Conservation (phyloP, 2,329 filamentous ascomycete genomes). For the Dendryphion nanum region DNA sequence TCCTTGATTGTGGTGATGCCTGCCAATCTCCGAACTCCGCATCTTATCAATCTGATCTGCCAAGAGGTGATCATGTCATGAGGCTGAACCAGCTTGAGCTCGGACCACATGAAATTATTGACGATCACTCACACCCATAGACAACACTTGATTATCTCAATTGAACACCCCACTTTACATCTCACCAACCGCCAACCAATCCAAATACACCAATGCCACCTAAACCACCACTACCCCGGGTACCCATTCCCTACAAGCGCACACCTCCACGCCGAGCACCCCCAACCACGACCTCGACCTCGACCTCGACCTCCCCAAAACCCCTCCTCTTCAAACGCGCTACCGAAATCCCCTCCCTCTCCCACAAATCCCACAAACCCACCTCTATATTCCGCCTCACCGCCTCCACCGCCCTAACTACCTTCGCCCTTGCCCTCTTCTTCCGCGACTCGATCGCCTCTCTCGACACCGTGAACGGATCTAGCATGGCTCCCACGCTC, state of each 20-base stretch:
- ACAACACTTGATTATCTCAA: too few species aligned
- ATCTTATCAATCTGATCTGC: conserved; percentile 15
- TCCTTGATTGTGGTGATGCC: too few species aligned
- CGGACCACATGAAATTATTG: too few species aligned
- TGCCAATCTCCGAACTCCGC: conserved; percentile 9
- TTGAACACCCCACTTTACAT: too few species aligned
- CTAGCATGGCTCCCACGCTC: conserved; percentile 48
- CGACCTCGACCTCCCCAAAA: conserved; percentile 1
- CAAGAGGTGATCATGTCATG: too few species aligned
- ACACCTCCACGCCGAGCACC: conserved; percentile 3
- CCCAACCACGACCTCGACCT: conserved; percentile 7
- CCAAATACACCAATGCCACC: too few species aligned
- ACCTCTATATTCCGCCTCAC: conserved; percentile 9
- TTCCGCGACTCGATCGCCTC: conserved; percentile 44
- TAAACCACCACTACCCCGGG: too few species aligned
- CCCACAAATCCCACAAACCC: not conserved
- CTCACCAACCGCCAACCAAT: too few species aligned
- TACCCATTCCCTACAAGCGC: not conserved
- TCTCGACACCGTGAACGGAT: conserved; percentile 38
- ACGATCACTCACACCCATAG: too few species aligned
- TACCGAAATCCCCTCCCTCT: not conserved
- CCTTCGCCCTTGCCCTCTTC: conserved; percentile 18
- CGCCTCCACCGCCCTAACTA: conserved; percentile 13
- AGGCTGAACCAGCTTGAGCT: too few species aligned
- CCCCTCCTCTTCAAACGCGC: not conserved